Conservation (phyloP, 257 asterid species). For the Coffea eugenioides region DNA sequence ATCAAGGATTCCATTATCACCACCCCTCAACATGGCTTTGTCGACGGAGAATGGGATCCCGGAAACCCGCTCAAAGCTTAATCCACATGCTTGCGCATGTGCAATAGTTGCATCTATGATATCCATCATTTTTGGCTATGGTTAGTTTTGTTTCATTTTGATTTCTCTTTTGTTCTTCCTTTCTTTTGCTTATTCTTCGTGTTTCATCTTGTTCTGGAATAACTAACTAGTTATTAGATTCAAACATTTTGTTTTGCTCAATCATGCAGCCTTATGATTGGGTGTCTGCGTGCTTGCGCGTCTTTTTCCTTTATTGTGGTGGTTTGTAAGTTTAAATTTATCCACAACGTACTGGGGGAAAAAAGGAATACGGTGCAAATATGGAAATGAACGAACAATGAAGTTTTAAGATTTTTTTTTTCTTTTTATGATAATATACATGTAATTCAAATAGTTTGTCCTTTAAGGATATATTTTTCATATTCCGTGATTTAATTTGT, state of each 20-base stretch:
- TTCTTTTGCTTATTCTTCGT: background rate
- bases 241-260: background rate
- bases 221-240: background rate
- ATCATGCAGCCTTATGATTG: too few species aligned
- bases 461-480: too few species aligned
- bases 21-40: background rate
- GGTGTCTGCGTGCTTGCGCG: too few species aligned
- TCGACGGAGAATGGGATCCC: slow-evolving; percentile 28
- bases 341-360: background rate
- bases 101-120: slow-evolving; percentile 70
- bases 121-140: slow-evolving; percentile 72
- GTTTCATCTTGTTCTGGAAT: background rate
- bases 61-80: slow-evolving; percentile 29
- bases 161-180: background rate
- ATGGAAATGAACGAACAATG: background rate
- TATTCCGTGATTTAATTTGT: background rate
- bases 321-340: too few species aligned
- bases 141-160: slow-evolving; percentile 24
- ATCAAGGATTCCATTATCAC: background rate
- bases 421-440: too few species aligned
- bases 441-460: background rate
- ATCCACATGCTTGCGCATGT: slow-evolving; percentile 60
- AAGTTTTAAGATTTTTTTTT: too few species aligned
- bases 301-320: too few species aligned
- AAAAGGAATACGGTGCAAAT: background rate